Percentiles rank a stretch among this genome's conserved stretches.
These are phyloP conservation scores for Pleodorina starrii DNA, from an alignment of 139 green algal genomes.

Conservation along the genomic window DNA sequence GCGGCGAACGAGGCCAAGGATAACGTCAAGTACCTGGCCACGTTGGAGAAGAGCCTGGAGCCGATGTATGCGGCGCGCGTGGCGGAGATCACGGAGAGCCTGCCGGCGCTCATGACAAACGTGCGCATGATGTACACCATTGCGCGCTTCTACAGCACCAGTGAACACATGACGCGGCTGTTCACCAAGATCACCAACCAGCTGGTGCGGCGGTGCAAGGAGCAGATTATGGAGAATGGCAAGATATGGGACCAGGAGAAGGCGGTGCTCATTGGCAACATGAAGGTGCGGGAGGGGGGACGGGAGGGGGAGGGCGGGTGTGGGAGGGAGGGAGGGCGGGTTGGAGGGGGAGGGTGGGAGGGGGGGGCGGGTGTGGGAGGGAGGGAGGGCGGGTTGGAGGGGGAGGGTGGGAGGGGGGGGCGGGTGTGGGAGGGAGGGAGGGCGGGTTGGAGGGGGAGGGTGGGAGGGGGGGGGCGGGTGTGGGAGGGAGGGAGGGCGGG, in stretches of 20 bases:
- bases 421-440: no score
- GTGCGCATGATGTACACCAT: slow-evolving; percentile 92
- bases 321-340: background rate
- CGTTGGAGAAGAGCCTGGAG: slow-evolving; percentile 89
- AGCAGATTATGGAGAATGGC: slow-evolving; percentile 74
- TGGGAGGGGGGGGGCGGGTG: no score
- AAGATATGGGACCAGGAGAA: slow-evolving; percentile 90
- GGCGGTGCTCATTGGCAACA: slow-evolving; percentile 77
- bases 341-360: background rate
- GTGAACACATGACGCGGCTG: slow-evolving; percentile 87
- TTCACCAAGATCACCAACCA: slow-evolving; percentile 89
- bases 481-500: no score
- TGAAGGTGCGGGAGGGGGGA: no score
- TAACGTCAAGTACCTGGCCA: slow-evolving; percentile 94
- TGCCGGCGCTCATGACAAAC: slow-evolving; percentile 86
- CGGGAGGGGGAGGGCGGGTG: background rate
- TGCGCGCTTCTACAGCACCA: slow-evolving; percentile 89
- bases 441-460: no score
- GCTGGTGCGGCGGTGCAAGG: slow-evolving; percentile 84
- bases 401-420: no score
- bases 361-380: background rate
- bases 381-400: no score
- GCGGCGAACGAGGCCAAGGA: slow-evolving; percentile 93
- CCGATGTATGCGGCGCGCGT: slow-evolving; percentile 81
- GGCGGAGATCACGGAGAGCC: slow-evolving; percentile 78